Base-by-base conservation (phyloP, 2,329 filamentous ascomycete genomes). In the Curvularia sp. region DNA sequence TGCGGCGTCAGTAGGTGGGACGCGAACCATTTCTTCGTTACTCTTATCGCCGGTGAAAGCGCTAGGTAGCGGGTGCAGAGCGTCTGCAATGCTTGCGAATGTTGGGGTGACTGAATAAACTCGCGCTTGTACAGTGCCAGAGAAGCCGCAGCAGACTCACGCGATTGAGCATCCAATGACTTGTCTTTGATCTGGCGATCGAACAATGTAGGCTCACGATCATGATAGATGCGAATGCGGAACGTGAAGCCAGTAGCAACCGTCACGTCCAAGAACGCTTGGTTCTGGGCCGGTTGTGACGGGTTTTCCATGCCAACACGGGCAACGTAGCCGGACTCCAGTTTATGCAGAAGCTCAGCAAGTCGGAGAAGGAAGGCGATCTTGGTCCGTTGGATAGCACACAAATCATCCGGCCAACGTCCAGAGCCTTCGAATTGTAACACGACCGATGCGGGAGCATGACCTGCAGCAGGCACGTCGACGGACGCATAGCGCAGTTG, bases 371-470 rank as follows among this genome's bases (percentile, higher is more conserved):
- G 82, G 73, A 99, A 96, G 3, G 96, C 95, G 38, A 96, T 86
- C 77, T 99, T 99, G 12, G 93, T 93, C 71, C 93, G 87, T 75
- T 99, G 95, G 55, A 98, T 97, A 5, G 94, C 93, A 3, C 86
- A 86, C 8, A 98, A 79, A 71, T 96, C 92, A 72, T 98, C 93
- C 0, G 95, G 95, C 95, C 95, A 99, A 66, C 92, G 89, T 45
- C 88, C 89, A 6, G 95, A 98, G 4, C 90, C 91, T 79, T 99
- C 95, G 68, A 99, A 98, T 72, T 94, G 93, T 47, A 99, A 83
- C 41, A 93, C 85, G 30, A 96, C 85, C 65, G 96, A 89, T 65
- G 93, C 89, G 0, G 91, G 89, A 10, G 25, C 76, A 73, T 70
- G 64, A 15, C 53, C 78, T 13, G 82, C 80, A 23, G 80, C 79